Evolutionary conservation across 2,329 filamentous ascomycete genomes (phyloP).

Genomic region (Scytalidium sp.): DNA sequence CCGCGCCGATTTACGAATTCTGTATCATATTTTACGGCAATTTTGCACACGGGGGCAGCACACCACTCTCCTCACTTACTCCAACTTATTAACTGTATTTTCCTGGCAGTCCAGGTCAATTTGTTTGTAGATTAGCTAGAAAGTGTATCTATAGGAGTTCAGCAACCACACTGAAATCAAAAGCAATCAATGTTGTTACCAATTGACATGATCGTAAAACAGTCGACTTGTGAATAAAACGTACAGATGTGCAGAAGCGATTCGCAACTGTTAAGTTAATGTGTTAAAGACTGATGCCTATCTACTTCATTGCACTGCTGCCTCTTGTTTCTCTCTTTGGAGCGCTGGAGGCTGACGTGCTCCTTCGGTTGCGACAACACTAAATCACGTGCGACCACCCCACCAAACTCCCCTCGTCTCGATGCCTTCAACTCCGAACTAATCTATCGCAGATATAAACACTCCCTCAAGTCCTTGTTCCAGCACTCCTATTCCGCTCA

Average conservation of each 20-base stretch:
- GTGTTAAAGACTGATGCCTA: too few relatives aligned
- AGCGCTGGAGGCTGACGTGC: too few relatives aligned
- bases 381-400: neutral
- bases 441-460: neutral
- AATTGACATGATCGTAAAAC: too few relatives aligned
- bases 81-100: constrained; percentile 25
- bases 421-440: neutral
- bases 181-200: neutral
- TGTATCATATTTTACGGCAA: neutral
- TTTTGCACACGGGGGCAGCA: neutral
- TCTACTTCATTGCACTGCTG: too few relatives aligned
- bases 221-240: too few relatives aligned
- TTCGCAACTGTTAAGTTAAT: too few relatives aligned
- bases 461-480: neutral
- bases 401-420: neutral
- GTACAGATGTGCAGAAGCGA: too few relatives aligned
- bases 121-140: constrained; percentile 4
- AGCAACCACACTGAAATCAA: neutral
- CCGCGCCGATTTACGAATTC: neutral
- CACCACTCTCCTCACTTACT: constrained; percentile 23
- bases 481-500: neutral
- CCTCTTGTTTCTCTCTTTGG: too few relatives aligned
- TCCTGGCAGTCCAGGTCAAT: constrained; percentile 23
- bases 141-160: neutral
- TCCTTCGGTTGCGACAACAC: too few relatives aligned